Percentiles rank a stretch among this genome's conserved stretches.
phyloP scores from a whole-genome alignment of 1,139 yeast species.

The Yamadazyma oceani region DNA sequence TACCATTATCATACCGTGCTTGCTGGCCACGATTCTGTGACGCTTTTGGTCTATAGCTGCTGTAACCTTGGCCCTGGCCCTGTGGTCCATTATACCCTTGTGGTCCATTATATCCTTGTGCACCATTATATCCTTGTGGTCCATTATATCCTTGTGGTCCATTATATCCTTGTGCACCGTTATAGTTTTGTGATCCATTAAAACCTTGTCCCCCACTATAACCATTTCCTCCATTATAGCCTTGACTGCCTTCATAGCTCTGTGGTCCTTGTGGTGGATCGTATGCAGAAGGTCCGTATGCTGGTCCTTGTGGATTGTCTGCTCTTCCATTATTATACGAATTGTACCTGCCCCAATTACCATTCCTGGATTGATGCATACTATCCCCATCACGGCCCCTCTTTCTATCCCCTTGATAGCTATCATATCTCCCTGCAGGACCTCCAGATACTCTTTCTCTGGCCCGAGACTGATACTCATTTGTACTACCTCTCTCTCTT shows the following conservation, averaged over 20 bases:
- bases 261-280: no score
- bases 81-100: not conserved
- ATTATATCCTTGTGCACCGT: not conserved
- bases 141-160: not conserved
- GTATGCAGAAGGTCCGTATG: no score
- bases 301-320: not conserved
- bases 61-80: not conserved
- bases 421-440: constrained; percentile 1
- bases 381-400: not conserved
- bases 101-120: not conserved
- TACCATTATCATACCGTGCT: not conserved
- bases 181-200: not conserved
- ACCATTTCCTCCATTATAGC: not conserved
- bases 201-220: not conserved
- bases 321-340: not conserved
- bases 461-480: constrained; percentile 5
- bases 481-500: constrained; percentile 9
- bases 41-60: not conserved
- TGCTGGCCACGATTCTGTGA: not conserved
- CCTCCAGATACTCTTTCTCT: constrained; percentile 8
- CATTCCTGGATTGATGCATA: no score
- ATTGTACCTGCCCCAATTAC: no score
- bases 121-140: not conserved
- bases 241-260: not conserved
- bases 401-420: constrained; percentile 1